Conservation (phyloP, 1,284 basidiomycete genomes). For the Trametes versicolor region DNA sequence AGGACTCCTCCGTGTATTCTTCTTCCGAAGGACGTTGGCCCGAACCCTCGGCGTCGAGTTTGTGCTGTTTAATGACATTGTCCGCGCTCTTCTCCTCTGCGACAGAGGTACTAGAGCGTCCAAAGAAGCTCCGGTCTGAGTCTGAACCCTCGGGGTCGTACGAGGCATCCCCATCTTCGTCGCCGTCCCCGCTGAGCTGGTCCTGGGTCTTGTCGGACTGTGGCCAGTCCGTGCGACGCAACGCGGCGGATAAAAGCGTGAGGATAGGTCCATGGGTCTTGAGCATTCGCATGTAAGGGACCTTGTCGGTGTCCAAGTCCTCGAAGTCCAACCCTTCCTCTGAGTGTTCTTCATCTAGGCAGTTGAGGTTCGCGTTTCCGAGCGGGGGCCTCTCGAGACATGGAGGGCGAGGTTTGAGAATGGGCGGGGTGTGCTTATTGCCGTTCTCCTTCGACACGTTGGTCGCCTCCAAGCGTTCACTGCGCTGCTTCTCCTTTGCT, state of each 20-base stretch:
- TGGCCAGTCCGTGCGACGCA: neutral
- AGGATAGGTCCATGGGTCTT: constrained; percentile 1
- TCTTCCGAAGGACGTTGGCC: neutral
- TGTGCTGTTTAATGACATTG: too few species aligned
- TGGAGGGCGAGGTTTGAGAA: neutral
- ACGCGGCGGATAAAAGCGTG: neutral
- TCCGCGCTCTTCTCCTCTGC: neutral
- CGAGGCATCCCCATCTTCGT: neutral
- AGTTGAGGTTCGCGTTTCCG: neutral
- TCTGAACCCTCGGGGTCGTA: neutral
- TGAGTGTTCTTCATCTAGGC: neutral
- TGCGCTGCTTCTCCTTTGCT: neutral
- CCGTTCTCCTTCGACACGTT: neutral
- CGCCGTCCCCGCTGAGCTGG: neutral
- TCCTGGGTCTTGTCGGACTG: neutral
- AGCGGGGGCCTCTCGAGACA: neutral
- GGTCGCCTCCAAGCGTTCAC: neutral
- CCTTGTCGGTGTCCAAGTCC: neutral
- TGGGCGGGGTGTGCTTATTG: neutral
- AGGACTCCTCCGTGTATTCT: neutral
- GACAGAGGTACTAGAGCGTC: neutral
- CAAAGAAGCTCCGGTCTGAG: neutral
- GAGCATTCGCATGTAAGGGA: neutral
- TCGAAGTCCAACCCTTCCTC: too few species aligned
- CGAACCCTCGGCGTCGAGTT: too few species aligned